These are phyloP conservation scores for Plasmodium adleri DNA, from an alignment of 169 alveolate species.

Conservation along the genomic window DNA sequence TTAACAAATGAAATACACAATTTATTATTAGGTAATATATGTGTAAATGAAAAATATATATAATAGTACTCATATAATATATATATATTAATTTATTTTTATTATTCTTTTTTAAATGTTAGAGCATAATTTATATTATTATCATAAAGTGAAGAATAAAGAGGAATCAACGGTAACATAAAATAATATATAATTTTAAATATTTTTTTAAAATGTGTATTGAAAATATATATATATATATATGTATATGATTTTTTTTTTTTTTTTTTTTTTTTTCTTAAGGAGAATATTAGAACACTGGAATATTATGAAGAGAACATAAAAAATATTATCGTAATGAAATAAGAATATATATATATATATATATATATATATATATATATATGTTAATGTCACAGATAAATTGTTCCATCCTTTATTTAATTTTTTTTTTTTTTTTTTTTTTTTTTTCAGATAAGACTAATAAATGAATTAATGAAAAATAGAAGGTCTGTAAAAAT, in stretches of 20 bases:
- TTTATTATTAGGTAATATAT: conserved; percentile 63
- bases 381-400: not conserved
- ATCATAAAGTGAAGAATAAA: conserved; percentile 26
- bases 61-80: conserved; percentile 1
- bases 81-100: not conserved
- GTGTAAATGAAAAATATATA: not conserved
- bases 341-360: not conserved
- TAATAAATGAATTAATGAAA: conserved; percentile 75
- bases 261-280: not conserved
- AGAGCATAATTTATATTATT: conserved; percentile 69
- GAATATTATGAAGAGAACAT: conserved; percentile 25
- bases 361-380: not conserved
- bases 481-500: conserved; percentile 46
- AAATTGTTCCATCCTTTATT: not conserved
- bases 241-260: not conserved
- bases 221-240: not conserved
- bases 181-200: no score
- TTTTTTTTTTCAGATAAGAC: conserved; percentile 34
- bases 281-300: conserved; percentile 16
- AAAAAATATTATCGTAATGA: conserved; percentile 44
- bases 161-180: conserved; percentile 8
- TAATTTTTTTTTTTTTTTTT: not conserved
- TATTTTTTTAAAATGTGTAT: no score
- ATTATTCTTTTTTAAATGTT: not conserved
- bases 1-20: conserved; percentile 76